Evolutionary conservation across 2,329 filamentous ascomycete species (phyloP), one percentile per base, ranked within the genome.

Genomic region (Fusarium sacchari): DNA sequence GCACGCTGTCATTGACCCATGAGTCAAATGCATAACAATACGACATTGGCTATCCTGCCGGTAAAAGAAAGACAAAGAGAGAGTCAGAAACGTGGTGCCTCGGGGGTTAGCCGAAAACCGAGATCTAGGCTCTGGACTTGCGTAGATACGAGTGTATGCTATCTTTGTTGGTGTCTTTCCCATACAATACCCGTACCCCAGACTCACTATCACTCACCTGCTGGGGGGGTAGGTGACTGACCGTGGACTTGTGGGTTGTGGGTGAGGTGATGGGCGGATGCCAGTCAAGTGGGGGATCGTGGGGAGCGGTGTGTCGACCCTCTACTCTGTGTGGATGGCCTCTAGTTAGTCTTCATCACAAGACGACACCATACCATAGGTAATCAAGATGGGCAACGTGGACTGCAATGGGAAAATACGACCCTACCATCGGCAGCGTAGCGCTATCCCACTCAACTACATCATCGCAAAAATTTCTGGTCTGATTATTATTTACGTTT

Each of bases 221-320:
- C 53, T 68, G 39, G 64, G 62, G 62, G 60, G 60, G 58, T 20
- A 58, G 60, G 58, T 20, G 30, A 50, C 47, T 32, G 47, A 32
- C 28, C 32, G 74, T 71, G 75, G 75, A n/a, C 39, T 44, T 50
- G 18, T 44, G 30, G 28, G 13, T 26, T 40, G 26, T 56, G 39
- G 52, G 66, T 65, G 56, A 62, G 60, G 42, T 55, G 46, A 59
- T 17, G 64, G 64, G 60, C 56, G 37, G 58, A 55, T 40, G 34
- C 36, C 20, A 40, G 50, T 55, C 52, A 59, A 67, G 72, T 76
- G 74, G 76, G 76, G 74, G 70, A 50, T 44, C 76, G 74, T 77
- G 76, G 72, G 74, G 74, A 76, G 76, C 76, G 76, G 76, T 77
- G 76, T 76, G 70, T 72, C 46, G 55, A 60, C 50, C 34, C 58